Percentiles rank a stretch among this genome's conserved stretches.
phyloP scores from a whole-genome alignment of 768 basidiomycete species.

The Russula lepida region DNA sequence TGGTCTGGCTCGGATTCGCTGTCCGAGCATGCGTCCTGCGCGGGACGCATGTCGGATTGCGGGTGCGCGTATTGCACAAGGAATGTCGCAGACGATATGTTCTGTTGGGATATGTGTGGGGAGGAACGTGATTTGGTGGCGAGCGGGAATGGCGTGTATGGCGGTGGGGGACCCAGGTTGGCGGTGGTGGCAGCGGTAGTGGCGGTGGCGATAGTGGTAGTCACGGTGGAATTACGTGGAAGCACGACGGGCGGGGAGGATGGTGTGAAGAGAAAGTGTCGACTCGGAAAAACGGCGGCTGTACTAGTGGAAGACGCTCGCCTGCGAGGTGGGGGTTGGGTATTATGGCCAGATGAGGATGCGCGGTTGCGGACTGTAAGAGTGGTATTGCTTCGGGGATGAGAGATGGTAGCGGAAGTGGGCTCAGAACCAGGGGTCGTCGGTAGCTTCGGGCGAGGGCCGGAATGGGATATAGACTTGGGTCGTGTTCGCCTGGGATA shows the following conservation, averaged over 20 bases:
- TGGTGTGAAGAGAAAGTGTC: slow-evolving; percentile 11
- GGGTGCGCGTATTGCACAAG: slow-evolving; percentile 9
- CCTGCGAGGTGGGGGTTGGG: slow-evolving; percentile 4
- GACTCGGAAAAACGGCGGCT: neutral
- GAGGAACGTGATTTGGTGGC: slow-evolving; percentile 18
- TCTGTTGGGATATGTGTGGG: slow-evolving; percentile 10
- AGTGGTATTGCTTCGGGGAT: neutral
- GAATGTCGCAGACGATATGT: slow-evolving; percentile 13
- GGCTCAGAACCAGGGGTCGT: neutral
- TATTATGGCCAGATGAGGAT: neutral
- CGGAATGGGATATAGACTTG: neutral
- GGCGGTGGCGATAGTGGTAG: neutral
- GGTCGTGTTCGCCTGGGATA: slow-evolving; percentile 6
- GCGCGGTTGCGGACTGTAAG: neutral
- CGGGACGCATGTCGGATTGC: slow-evolving; percentile 5
- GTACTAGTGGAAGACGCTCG: slow-evolving; percentile 11
- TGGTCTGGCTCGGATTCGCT: slow-evolving; percentile 15
- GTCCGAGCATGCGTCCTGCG: slow-evolving; percentile 4
- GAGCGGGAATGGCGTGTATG: slow-evolving; percentile 9
- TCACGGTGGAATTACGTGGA: neutral
- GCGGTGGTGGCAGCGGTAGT: neutral
- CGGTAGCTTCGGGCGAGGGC: neutral
- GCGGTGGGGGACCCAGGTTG: slow-evolving; percentile 12
- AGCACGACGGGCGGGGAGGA: slow-evolving; percentile 7
- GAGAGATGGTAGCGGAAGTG: neutral